Evolutionary conservation across 2,329 filamentous ascomycete genomes (phyloP).

Genomic region (Lecanicillium sp.): DNA sequence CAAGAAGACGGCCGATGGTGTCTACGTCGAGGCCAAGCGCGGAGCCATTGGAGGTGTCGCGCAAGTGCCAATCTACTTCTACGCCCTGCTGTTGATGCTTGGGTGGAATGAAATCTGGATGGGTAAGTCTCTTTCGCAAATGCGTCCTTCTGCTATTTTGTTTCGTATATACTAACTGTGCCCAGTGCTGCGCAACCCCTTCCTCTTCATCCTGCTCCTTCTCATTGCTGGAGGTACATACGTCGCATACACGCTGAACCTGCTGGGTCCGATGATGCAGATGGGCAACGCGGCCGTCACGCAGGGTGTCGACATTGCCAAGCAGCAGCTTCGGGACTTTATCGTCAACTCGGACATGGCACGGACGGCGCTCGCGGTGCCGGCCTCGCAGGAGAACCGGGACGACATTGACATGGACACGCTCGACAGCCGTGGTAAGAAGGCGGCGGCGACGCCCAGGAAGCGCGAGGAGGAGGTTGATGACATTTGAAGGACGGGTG

Average conservation of each 20-base stretch:
- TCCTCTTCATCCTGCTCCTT: constrained; percentile 86
- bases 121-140: constrained; percentile 48
- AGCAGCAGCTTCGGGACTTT: constrained; percentile 84
- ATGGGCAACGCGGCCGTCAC: constrained; percentile 84
- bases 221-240: constrained; percentile 71
- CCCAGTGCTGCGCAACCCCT: constrained; percentile 82
- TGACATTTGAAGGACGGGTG: constrained; percentile 37
- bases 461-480: constrained; percentile 48
- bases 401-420: constrained; percentile 51
- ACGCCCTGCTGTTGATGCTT: constrained; percentile 75
- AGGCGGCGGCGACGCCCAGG: constrained; percentile 24
- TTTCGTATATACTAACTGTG: constrained; percentile 8
- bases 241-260: constrained; percentile 85
- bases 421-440: constrained; percentile 53
- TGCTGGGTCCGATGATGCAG: constrained; percentile 91
- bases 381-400: constrained; percentile 34
- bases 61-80: constrained; percentile 92
- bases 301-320: constrained; percentile 86
- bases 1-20: constrained; percentile 96
- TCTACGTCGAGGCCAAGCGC: constrained; percentile 96
- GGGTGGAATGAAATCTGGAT: constrained; percentile 99
- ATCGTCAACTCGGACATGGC: constrained; percentile 81
- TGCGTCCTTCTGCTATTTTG: too few relatives aligned
- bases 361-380: constrained; percentile 74
- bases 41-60: constrained; percentile 93